Base-by-base conservation (phyloP, 129 eudicot species). In the Helichrysum umbraculigerum region DNA sequence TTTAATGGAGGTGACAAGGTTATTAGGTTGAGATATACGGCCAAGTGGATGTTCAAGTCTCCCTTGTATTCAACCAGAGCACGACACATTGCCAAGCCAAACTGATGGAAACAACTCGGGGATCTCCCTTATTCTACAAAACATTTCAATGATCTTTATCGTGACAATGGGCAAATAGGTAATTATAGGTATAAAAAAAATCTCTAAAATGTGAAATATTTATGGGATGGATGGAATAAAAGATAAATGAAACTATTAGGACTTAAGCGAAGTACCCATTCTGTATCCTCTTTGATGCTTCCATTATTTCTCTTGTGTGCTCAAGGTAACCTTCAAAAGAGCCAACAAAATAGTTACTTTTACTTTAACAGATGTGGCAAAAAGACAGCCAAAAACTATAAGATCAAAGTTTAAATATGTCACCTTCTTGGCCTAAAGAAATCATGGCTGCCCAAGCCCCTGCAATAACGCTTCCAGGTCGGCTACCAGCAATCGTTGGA, bases 371-470 rank as follows among this genome's bases (percentile, higher is more conserved):
- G 30, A 58, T 44, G 69, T 71, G 59, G 58, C 30, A 56, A 65
- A 52, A 67, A 66, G 42, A n/a, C 1, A 25, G 25, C 12, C 6
- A 65, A 56, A 30, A n/a, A 32, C 50, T 54, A 44, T 34, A 29
- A 30, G 37, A 41, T 44, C 5, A 33, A 62, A 65, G 42, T n/a
- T n/a, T n/a, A n/a, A 63, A 52, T 37, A 66, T 21, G 12, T 50
- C 73, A 95, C 99, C 99, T 91, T 91, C 91, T 72, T 87, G 79
- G 70, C 99, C 99, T 77, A 95, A 80, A 71, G 96, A 86, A 83
- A 95, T 79, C 96, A 95, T 84, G 69, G 99, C 90, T 50, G 99
- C 99, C 99, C 99, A 95, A 79, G 99, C 96, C 30, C 99, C 99
- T n/a, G 99, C 99, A 74, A 95, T 83, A 34, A 91, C 70, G 47